Base-by-base conservation (phyloP, 371 early-diverging fungal species). In the Coemansia sp. region DNA sequence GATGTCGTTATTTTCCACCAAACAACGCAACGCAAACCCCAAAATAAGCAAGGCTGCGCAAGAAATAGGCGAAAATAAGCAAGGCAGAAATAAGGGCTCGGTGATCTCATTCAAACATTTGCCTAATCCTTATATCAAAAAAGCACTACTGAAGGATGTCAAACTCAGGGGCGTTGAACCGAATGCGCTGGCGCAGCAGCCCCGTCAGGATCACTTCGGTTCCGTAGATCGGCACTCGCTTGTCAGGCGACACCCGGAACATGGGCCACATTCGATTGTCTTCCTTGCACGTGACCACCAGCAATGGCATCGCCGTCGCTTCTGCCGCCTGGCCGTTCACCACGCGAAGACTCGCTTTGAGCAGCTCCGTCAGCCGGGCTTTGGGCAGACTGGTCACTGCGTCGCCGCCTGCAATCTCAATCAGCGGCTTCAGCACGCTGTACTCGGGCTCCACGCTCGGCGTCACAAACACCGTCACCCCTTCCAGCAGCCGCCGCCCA, bases 341-440 rank as follows among this genome's bases (percentile, higher is more conserved):
- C 9, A 26, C 49, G 17, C 65, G 61, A 12, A 19, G 17, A 58
- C 56, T 70, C 52, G 60, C 39, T 23, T 48, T 44, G n/a, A 71
- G 54, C 61, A 73, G 68, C 39, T 15, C 41, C 51, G 26, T 29
- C 49, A 78, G 67, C 49, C 63, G 40, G 12, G 51, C 1, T 2
- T 51, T 41, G 0, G 63, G 53, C 24, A 73, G 70, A 12, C 40
- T 54, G 11, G 52, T 51, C 13, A 73, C 77, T 1, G 65, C 73
- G 26, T 32, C 29, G 53, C 80, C 80, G 4, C 80, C 80, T 0
- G 70, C 70, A 13, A 56, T 48, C 55, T 78, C 80, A 7, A 80
- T 53, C 40, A 80, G 63, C 29, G 73, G 63, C 46, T 41, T 44
- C 17, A 80, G 70, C 21, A 56, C 65, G 21, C 49, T 29, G 13